Evolutionary conservation across 192 early-diverging fungal species (phyloP).

Genomic region (Podila epigama): DNA sequence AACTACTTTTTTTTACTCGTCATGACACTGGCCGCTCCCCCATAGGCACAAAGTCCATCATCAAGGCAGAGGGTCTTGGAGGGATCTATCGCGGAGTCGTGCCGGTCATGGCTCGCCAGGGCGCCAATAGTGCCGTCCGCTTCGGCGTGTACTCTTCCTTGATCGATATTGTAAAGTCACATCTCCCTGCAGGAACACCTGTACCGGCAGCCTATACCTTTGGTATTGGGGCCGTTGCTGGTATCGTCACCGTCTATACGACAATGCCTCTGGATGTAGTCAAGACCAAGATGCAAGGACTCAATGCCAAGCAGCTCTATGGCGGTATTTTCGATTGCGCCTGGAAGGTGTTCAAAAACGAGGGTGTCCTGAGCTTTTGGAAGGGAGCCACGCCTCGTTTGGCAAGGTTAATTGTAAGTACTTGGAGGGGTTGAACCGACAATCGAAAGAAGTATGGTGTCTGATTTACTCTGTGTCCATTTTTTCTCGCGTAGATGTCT

Average conservation of each 20-base stretch:
- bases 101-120: constrained; percentile 94
- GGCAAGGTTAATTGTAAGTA: constrained; percentile 77
- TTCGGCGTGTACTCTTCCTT: constrained; percentile 87
- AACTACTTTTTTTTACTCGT: not conserved
- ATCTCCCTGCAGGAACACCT: constrained; percentile 30
- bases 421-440: too few species aligned
- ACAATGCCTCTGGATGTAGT: constrained; percentile 99
- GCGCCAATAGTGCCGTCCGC: constrained; percentile 94
- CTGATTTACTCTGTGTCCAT: not conserved
- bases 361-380: constrained; percentile 90
- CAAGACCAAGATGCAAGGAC: constrained; percentile 96
- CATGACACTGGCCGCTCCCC: not conserved
- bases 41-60: constrained; percentile 57
- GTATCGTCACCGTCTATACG: constrained; percentile 91
- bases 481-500: constrained; percentile 63
- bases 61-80: constrained; percentile 74
- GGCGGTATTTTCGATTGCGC: constrained; percentile 77
- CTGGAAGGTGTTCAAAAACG: constrained; percentile 71
- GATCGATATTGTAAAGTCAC: constrained; percentile 58
- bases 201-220: constrained; percentile 69
- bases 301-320: constrained; percentile 74
- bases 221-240: constrained; percentile 83
- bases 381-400: constrained; percentile 94
- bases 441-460: too few species aligned
- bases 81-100: constrained; percentile 92